phyloP scores from a whole-genome alignment of 345 rosid species.

The Bruguiera gymnorhiza region DNA sequence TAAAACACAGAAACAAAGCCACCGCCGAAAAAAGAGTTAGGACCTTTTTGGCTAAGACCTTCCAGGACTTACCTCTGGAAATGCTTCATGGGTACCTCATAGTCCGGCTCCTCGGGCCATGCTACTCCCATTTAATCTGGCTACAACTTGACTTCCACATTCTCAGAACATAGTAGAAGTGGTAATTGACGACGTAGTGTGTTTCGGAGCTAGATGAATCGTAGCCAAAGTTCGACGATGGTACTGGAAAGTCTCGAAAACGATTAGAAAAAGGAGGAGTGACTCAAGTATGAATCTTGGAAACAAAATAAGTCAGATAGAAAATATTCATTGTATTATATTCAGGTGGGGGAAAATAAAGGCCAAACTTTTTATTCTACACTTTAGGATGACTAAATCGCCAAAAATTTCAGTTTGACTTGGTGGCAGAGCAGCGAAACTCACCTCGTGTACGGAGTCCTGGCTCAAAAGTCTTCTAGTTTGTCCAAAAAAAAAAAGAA shows the following conservation, averaged over 20 bases:
- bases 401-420: no score
- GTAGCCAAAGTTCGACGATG: neutral
- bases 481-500: no score
- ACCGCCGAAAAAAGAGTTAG: constrained; percentile 18
- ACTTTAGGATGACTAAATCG: no score
- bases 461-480: no score
- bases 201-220: neutral
- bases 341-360: no score
- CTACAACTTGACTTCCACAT: neutral
- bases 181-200: neutral
- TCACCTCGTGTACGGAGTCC: no score
- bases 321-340: no score
- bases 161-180: neutral
- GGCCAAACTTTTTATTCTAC: no score
- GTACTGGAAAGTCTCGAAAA: neutral
- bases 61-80: constrained; percentile 18
- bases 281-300: neutral
- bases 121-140: constrained; percentile 2
- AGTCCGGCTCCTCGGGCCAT: constrained; percentile 3
- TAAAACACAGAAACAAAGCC: constrained; percentile 26
- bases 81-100: constrained; percentile 20
- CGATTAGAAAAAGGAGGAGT: neutral
- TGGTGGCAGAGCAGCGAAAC: no score
- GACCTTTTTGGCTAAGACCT: constrained; percentile 8
- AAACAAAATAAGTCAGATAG: neutral